Evolutionary conservation across 2,329 filamentous ascomycete species (phyloP).

Genomic region (Aspergillus ibericus): DNA sequence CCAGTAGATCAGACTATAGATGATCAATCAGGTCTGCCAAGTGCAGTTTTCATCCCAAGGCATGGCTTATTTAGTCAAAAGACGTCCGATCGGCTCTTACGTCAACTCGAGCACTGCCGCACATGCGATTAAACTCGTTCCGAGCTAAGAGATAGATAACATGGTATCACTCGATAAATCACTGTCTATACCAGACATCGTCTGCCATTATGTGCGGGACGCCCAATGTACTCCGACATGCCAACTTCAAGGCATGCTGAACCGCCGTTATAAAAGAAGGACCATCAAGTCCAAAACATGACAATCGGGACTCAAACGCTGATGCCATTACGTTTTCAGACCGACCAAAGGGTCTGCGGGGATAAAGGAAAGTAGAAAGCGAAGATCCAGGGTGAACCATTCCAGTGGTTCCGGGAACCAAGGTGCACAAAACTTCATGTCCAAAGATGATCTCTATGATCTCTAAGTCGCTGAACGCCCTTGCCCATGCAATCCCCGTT

Average conservation of each 20-base stretch:
- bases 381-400: slow-evolving; percentile 8
- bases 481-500: slow-evolving; percentile 9
- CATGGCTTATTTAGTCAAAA: no score
- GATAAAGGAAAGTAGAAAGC: background rate
- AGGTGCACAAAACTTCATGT: background rate
- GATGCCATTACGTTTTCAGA: background rate
- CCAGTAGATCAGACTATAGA: no score
- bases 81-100: background rate
- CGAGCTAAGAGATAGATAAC: slow-evolving; percentile 11
- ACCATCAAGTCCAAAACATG: background rate
- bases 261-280: slow-evolving; percentile 4
- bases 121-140: slow-evolving; percentile 7
- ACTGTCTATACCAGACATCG: slow-evolving; percentile 14
- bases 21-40: no score
- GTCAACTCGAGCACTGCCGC: slow-evolving; percentile 4
- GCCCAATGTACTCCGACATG: slow-evolving; percentile 6
- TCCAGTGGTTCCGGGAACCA: slow-evolving; percentile 11
- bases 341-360: background rate
- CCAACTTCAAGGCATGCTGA: background rate
- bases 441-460: background rate
- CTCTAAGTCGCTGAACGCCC: slow-evolving; percentile 11
- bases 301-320: background rate
- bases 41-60: no score
- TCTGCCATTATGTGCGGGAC: slow-evolving; percentile 16
- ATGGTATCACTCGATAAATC: slow-evolving; percentile 20